A percentile compares a stretch with the other conserved stretches of the same genome.
phyloP scores from a whole-genome alignment of 2,329 filamentous ascomycete species.

The Alternaria angustiovoidea region DNA sequence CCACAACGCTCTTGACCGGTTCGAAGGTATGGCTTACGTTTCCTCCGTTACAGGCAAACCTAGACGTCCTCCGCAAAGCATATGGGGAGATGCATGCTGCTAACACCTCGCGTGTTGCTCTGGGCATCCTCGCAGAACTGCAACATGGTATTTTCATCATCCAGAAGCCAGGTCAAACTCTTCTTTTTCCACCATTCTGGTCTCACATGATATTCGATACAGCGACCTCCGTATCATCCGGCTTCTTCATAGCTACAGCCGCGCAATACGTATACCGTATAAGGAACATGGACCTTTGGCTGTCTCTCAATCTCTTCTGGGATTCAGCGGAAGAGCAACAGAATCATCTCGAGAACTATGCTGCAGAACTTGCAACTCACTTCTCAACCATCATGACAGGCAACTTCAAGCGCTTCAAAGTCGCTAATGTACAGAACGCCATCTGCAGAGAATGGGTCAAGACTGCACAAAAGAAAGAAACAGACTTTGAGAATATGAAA shows the following conservation, averaged over 20 bases:
- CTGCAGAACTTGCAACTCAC: constrained; percentile 7
- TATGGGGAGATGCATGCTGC: neutral
- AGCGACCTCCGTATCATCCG: constrained; percentile 10
- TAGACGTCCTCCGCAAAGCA: neutral
- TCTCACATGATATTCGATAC: constrained; percentile 8
- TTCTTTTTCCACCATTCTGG: constrained; percentile 23
- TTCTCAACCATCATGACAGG: constrained; percentile 7
- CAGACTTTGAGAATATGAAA: constrained; percentile 7
- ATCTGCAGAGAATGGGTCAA: constrained; percentile 10
- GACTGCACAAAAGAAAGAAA: neutral
- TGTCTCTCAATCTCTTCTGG: constrained; percentile 5
- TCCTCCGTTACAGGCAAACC: constrained; percentile 7
- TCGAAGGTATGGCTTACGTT: constrained; percentile 20
- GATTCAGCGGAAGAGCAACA: neutral
- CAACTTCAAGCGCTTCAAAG: constrained; percentile 8
- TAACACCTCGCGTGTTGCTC: neutral
- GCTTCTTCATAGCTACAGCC: constrained; percentile 15
- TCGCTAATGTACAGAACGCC: neutral
- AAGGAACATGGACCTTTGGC: constrained; percentile 5
- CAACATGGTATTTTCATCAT: constrained; percentile 23
- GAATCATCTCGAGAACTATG: constrained; percentile 1
- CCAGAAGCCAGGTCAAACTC: constrained; percentile 16
- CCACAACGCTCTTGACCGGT: constrained; percentile 18
- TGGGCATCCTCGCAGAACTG: neutral
- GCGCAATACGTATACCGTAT: constrained; percentile 10